phyloP scores from a whole-genome alignment of 176 grass and related monocot species.

The Ensete ventricosum region DNA sequence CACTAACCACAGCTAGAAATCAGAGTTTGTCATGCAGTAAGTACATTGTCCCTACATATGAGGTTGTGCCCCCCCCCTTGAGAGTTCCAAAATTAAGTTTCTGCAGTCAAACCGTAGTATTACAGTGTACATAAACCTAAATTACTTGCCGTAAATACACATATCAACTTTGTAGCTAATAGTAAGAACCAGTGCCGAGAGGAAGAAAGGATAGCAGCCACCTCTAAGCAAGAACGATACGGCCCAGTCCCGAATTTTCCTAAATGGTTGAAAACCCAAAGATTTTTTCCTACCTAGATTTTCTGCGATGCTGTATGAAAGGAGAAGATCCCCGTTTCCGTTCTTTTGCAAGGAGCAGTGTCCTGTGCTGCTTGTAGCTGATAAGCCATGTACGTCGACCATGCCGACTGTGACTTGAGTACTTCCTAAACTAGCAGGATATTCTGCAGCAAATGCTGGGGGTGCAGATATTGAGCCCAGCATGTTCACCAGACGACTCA shows the following conservation, averaged over 20 bases:
- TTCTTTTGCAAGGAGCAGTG: conserved; percentile 40
- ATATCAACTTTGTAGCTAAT: conserved; percentile 67
- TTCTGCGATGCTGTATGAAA: conserved; percentile 33
- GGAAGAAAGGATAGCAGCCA: conserved; percentile 58
- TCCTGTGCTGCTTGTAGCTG: conserved; percentile 19
- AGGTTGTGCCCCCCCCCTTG: not conserved
- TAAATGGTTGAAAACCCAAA: conserved; percentile 13
- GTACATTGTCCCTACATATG: not conserved
- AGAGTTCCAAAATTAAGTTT: too few relatives aligned
- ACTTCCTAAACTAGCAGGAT: conserved; percentile 24
- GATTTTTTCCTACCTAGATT: conserved; percentile 29
- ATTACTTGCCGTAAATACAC: conserved; percentile 60
- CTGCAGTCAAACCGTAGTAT: too few relatives aligned
- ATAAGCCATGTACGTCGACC: conserved; percentile 39
- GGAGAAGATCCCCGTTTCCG: conserved; percentile 34
- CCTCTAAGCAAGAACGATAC: conserved; percentile 36
- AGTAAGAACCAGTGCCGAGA: conserved; percentile 53
- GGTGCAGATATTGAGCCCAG: conserved; percentile 68
- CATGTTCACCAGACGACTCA: conserved; percentile 46
- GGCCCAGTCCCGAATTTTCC: conserved; percentile 28
- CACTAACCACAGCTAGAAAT: not conserved
- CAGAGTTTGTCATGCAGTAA: not conserved
- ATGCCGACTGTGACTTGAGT: conserved; percentile 15
- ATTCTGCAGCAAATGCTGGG: conserved; percentile 73
- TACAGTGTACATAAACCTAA: not conserved